Conservation (phyloP, 139 green algal genomes). For the Bryopsis sp. region DNA sequence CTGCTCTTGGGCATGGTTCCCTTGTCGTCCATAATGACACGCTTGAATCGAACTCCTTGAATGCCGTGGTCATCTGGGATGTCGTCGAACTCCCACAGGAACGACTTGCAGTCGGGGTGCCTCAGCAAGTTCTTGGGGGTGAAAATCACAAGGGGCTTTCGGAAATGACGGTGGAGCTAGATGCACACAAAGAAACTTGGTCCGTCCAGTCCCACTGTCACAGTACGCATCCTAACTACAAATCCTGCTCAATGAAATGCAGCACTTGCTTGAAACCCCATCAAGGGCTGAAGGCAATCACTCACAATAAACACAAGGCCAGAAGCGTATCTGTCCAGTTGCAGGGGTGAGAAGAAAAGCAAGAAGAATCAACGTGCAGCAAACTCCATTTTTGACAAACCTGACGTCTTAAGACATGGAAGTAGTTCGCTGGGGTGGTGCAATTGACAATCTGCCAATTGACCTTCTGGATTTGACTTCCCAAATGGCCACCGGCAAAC, state of each 20-base stretch:
- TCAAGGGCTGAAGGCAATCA: too few species aligned
- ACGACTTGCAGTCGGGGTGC: constrained; percentile 72
- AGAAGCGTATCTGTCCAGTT: too few species aligned
- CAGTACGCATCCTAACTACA: too few species aligned
- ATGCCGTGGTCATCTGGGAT: constrained; percentile 65
- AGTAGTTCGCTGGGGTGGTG: constrained; percentile 98
- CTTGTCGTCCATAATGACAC: constrained; percentile 94
- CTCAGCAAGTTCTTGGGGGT: constrained; percentile 92
- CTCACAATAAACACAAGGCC: too few species aligned
- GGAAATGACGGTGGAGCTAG: constrained; percentile 92
- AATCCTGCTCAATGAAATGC: too few species aligned
- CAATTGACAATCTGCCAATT: constrained; percentile 95
- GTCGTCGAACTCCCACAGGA: constrained; percentile 89
- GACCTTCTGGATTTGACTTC: constrained; percentile 71
- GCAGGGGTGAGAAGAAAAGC: too few species aligned
- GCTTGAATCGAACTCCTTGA: constrained; percentile 91
- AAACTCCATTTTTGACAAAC: too few species aligned
- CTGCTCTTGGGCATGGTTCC: constrained; percentile 46
- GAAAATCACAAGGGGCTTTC: constrained; percentile 95
- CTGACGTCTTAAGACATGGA: constrained; percentile 88
- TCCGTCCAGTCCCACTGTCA: not conserved
- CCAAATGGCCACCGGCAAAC: constrained; percentile 75
- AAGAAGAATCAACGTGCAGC: too few species aligned
- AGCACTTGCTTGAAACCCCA: too few species aligned
- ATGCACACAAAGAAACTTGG: not conserved